These are phyloP conservation scores for Dictyophora rubrovolvata DNA, from an alignment of 768 basidiomycete genomes.

Conservation along the genomic window DNA sequence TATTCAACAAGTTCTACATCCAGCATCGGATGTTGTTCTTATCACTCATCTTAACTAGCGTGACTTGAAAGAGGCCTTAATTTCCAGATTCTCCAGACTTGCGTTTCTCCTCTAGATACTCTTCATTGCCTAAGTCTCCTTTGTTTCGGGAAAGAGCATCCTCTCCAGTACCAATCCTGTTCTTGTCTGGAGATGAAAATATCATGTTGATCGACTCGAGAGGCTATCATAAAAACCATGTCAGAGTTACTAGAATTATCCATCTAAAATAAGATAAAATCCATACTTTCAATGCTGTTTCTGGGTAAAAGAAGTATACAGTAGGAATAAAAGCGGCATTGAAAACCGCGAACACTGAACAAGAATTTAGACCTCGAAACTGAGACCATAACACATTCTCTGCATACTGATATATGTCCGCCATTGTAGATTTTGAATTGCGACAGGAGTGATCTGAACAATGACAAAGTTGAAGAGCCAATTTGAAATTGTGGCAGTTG, in stretches of 20 bases:
- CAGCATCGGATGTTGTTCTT: too few species aligned
- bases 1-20: too few species aligned
- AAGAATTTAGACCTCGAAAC: not conserved
- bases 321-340: slow-evolving; percentile 48
- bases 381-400: not conserved
- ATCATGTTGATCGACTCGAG: slow-evolving; percentile 7
- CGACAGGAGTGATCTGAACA: slow-evolving; percentile 5
- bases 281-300: slow-evolving; percentile 31
- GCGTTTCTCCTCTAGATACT: not conserved
- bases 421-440: slow-evolving; percentile 44
- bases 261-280: not conserved
- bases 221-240: not conserved
- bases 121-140: not conserved
- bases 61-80: too few species aligned
- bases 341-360: slow-evolving; percentile 40
- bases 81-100: not conserved
- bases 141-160: not conserved
- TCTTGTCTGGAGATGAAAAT: slow-evolving; percentile 8
- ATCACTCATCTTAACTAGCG: too few species aligned
- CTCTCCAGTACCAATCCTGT: slow-evolving; percentile 5
- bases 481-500: slow-evolving; percentile 17
- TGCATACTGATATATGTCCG: slow-evolving; percentile 44
- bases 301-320: slow-evolving; percentile 53
- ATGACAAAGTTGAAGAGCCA: slow-evolving; percentile 49
- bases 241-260: not conserved